phyloP scores from a whole-genome alignment of 2,329 filamentous ascomycete genomes.

The Colletotrichum orbiculare region DNA sequence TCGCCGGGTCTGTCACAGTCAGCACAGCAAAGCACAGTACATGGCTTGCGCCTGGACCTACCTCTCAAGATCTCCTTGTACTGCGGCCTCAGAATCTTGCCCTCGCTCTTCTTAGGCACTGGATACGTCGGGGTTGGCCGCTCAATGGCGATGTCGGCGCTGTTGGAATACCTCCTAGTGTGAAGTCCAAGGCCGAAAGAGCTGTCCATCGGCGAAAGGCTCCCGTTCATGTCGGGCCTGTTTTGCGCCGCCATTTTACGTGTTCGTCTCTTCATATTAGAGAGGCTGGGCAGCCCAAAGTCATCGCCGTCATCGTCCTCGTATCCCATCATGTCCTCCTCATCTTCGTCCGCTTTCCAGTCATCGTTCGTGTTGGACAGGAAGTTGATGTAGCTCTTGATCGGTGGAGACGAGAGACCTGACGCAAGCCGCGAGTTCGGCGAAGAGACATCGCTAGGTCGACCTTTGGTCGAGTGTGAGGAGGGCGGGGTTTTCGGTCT shows the following conservation, averaged over 20 bases:
- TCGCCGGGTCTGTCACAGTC: constrained; percentile 75
- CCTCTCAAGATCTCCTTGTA: constrained; percentile 94
- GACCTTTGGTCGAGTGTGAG: constrained; percentile 63
- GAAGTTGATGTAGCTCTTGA: constrained; percentile 83
- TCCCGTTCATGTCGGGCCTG: constrained; percentile 44
- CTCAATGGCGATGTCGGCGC: constrained; percentile 94
- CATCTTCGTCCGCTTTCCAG: constrained; percentile 80
- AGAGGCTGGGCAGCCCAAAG: constrained; percentile 92
- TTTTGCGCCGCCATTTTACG: constrained; percentile 61
- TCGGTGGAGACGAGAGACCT: constrained; percentile 70
- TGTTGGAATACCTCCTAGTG: constrained; percentile 78
- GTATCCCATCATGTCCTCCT: constrained; percentile 82
- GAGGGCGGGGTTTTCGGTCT: constrained; percentile 82
- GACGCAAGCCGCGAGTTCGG: constrained; percentile 63
- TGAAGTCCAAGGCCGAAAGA: constrained; percentile 50
- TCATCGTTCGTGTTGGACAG: constrained; percentile 84
- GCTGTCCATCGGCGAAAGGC: constrained; percentile 50
- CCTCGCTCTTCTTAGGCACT: constrained; percentile 87
- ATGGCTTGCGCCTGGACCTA: constrained; percentile 42
- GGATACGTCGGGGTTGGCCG: constrained; percentile 86
- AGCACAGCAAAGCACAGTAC: constrained; percentile 23
- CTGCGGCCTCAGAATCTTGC: constrained; percentile 94
- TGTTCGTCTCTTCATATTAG: constrained; percentile 85
- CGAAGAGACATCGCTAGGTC: constrained; percentile 66
- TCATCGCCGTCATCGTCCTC: constrained; percentile 92